Evolutionary conservation across 2,329 filamentous ascomycete genomes (phyloP).

Genomic region (Aspergillus ruber): DNA sequence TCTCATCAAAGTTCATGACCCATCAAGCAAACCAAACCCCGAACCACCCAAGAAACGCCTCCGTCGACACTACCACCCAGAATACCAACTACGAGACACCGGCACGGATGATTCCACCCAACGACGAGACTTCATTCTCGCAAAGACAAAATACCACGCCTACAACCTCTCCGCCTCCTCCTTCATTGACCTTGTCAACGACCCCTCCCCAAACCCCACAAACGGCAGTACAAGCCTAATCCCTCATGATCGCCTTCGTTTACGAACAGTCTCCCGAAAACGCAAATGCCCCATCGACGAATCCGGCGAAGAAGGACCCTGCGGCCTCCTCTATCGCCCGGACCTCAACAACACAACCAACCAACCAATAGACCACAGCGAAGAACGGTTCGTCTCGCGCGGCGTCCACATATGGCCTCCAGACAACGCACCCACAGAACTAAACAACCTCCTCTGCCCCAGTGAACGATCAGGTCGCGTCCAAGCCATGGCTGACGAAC

Average conservation of each 20-base stretch:
- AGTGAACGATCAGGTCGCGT: conserved; percentile 25
- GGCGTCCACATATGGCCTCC: conserved; percentile 38
- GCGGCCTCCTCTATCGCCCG: conserved; percentile 22
- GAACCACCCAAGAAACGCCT: conserved; percentile 32
- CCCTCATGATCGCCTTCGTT: conserved; percentile 32
- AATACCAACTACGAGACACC: conserved; percentile 26
- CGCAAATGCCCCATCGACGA: conserved; percentile 34
- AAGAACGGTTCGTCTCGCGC: conserved; percentile 34
- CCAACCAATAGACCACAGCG: conserved; percentile 24
- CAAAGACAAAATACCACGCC: conserved; percentile 38
- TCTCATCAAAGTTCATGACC: conserved; percentile 21
- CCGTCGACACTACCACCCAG: conserved; percentile 32
- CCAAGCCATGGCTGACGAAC: conserved; percentile 32
- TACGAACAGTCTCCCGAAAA: conserved; percentile 39
- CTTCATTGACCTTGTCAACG: conserved; percentile 41
- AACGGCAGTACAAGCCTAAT: conserved; percentile 9
- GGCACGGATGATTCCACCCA: conserved; percentile 2
- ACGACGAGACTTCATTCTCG: conserved; percentile 37
- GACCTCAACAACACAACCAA: conserved; percentile 20
- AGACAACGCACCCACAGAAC: conserved; percentile 30
- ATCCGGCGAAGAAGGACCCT: conserved; percentile 17
- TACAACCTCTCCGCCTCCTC: conserved; percentile 36
- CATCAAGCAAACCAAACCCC: conserved; percentile 25
- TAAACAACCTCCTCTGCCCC: conserved; percentile 36
- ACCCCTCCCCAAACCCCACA: conserved; percentile 21